phyloP scores from a whole-genome alignment of 345 rosid genomes.

The Aquilaria malaccensis region DNA sequence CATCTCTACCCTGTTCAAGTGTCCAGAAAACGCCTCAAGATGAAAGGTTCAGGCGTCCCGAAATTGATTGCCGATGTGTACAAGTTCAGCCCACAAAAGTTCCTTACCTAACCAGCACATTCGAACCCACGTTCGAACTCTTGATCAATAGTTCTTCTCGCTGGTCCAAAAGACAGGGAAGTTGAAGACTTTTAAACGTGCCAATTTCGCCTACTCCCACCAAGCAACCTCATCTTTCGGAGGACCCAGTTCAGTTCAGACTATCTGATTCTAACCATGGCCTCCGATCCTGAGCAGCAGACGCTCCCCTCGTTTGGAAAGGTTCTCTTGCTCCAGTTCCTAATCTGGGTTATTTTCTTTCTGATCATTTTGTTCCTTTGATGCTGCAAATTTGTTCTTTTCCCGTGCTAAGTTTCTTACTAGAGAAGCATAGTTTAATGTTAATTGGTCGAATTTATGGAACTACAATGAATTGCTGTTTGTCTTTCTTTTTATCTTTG shows the following conservation, averaged over 20 bases:
- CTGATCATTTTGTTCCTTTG: not conserved
- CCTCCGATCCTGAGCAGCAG: constrained; percentile 45
- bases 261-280: constrained; percentile 21
- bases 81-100: no score
- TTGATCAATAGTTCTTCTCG: no score
- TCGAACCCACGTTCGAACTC: no score
- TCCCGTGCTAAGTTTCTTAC: constrained; percentile 4
- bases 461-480: not conserved
- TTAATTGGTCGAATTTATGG: not conserved
- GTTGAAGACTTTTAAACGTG: no score
- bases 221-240: no score
- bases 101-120: no score
- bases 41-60: no score
- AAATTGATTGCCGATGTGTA: no score
- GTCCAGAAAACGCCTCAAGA: no score
- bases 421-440: not conserved
- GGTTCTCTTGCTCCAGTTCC: constrained; percentile 20
- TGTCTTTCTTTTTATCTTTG: not conserved
- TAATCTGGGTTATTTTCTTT: constrained; percentile 1
- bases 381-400: constrained; percentile 4
- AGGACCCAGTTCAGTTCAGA: not conserved
- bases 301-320: constrained; percentile 34
- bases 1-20: no score
- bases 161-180: no score
- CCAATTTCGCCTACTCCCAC: no score